A percentile compares a stretch with the other conserved stretches of the same genome.
Evolutionary conservation across 2,329 filamentous ascomycete genomes (phyloP).

Genomic region (Didymella arachidicola): DNA sequence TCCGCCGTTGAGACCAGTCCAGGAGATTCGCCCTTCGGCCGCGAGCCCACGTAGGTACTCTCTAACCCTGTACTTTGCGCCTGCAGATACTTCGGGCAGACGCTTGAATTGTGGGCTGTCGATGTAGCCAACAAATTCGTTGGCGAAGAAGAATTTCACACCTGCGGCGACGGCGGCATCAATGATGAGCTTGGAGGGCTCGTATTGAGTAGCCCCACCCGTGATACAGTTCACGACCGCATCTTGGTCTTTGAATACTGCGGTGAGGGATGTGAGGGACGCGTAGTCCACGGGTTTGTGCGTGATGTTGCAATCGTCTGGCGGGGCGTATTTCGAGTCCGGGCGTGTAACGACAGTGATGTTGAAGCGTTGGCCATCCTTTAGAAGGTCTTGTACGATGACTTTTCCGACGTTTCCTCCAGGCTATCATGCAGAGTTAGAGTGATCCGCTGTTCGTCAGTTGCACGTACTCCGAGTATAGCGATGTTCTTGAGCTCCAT

Average conservation of each 20-base stretch:
- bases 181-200: constrained; percentile 54
- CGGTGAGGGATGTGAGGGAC: constrained; percentile 34
- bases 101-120: constrained; percentile 34
- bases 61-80: constrained; percentile 39
- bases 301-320: constrained; percentile 26
- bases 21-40: constrained; percentile 34
- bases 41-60: constrained; percentile 37
- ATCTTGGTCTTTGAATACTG: constrained; percentile 62
- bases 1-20: constrained; percentile 47
- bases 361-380: constrained; percentile 27
- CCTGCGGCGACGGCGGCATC: constrained; percentile 46
- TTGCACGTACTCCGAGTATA: constrained; percentile 44
- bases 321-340: constrained; percentile 31
- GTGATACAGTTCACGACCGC: constrained; percentile 61
- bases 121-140: constrained; percentile 46
- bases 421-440: constrained; percentile 29
- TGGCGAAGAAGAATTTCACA: constrained; percentile 46
- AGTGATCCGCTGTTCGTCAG: background rate
- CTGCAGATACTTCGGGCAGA: constrained; percentile 37
- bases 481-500: constrained; percentile 49
- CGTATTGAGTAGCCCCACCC: constrained; percentile 52
- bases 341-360: constrained; percentile 44
- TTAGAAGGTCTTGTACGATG: constrained; percentile 41
- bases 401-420: constrained; percentile 45
- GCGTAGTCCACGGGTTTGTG: constrained; percentile 36